Conservation (phyloP, 2,329 filamentous ascomycete species). For the Phoma herbarum region DNA sequence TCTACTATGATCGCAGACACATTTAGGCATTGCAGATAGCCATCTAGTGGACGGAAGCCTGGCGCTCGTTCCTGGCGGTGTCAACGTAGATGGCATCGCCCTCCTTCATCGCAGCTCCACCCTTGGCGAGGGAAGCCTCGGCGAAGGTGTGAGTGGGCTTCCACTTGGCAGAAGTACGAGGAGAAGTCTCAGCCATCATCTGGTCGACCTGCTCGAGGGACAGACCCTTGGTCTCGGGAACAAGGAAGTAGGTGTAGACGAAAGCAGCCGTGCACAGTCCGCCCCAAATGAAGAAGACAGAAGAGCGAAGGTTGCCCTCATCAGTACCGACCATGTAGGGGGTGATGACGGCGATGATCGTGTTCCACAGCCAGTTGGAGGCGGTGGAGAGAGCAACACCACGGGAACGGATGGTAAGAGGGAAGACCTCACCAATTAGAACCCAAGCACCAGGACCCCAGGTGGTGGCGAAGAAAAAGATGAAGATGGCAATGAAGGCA, state of each 20-base stretch:
- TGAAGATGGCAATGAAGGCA: conserved; percentile 66
- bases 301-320: conserved; percentile 64
- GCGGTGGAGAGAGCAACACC: conserved; percentile 59
- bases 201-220: conserved; percentile 75
- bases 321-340: conserved; percentile 66
- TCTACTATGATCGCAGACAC: background rate
- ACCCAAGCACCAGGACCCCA: conserved; percentile 78
- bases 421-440: conserved; percentile 46
- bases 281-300: conserved; percentile 62
- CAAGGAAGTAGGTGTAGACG: conserved; percentile 68
- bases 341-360: conserved; percentile 59
- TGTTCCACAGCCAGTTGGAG: conserved; percentile 60
- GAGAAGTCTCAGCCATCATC: conserved; percentile 76
- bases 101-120: conserved; percentile 26
- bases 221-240: conserved; percentile 78
- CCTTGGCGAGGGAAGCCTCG: conserved; percentile 51
- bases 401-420: conserved; percentile 52
- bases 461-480: conserved; percentile 78
- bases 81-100: conserved; percentile 13
- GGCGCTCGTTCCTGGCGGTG: conserved; percentile 17
- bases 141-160: conserved; percentile 73
- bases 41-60: conserved; percentile 17
- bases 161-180: conserved; percentile 79
- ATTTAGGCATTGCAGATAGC: background rate
- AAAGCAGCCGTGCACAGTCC: conserved; percentile 62